Evolutionary conservation across 2,329 filamentous ascomycete species (phyloP).

Genomic region (Thermoascus crustaceus): DNA sequence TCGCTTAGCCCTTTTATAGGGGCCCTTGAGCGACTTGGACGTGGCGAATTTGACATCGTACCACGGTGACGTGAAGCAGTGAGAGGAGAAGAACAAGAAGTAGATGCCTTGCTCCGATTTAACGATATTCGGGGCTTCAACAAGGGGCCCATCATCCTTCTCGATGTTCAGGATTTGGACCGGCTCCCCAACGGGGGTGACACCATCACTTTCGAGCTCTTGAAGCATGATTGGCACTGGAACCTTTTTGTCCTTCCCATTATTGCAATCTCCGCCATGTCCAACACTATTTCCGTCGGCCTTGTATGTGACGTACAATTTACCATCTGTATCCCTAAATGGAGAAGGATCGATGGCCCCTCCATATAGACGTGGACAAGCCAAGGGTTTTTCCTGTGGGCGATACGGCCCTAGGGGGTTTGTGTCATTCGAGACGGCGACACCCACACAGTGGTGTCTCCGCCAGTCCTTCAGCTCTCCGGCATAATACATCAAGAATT

Average conservation of each 20-base stretch:
- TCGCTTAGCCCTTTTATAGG: conserved; percentile 24
- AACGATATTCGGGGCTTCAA: conserved; percentile 51
- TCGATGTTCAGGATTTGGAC: conserved; percentile 54
- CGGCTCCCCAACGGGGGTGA: conserved; percentile 43
- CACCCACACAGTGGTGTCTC: conserved; percentile 50
- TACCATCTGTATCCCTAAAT: conserved; percentile 47
- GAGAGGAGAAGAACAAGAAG: conserved; percentile 53
- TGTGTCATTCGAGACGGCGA: conserved; percentile 34
- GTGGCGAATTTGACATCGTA: conserved; percentile 55
- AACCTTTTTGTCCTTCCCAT: conserved; percentile 28
- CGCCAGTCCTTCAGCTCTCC: conserved; percentile 35
- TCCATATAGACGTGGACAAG: conserved; percentile 45
- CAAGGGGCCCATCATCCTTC: conserved; percentile 51
- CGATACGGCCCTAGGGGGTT: conserved; percentile 38
- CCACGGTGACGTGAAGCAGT: conserved; percentile 46
- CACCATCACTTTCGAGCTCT: conserved; percentile 36
- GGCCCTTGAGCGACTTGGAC: conserved; percentile 27
- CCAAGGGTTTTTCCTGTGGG: conserved; percentile 39
- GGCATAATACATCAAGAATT: conserved; percentile 52
- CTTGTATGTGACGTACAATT: conserved; percentile 55
- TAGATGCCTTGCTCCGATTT: conserved; percentile 37
- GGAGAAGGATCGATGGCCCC: conserved; percentile 56
- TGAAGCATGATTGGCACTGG: conserved; percentile 32
- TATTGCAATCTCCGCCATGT: conserved; percentile 36
- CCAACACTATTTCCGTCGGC: conserved; percentile 52